Conservation (phyloP, 805 yeast genomes). For the Yamadazyma sp. region DNA sequence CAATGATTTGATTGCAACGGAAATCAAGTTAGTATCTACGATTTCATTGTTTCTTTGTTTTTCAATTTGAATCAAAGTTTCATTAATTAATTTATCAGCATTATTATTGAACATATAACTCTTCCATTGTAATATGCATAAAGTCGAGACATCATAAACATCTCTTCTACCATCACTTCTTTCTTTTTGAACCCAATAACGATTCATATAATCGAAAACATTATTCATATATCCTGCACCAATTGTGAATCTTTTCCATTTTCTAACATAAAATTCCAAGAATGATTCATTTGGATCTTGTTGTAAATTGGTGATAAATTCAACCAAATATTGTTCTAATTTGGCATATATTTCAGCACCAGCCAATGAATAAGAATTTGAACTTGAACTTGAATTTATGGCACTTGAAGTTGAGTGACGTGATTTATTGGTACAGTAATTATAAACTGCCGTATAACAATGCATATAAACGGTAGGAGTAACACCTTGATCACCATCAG, state of each 20-base stretch:
- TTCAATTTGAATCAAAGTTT: slow-evolving; percentile 73
- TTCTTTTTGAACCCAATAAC: slow-evolving; percentile 97
- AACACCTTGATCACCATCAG: slow-evolving; percentile 62
- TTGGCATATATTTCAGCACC: slow-evolving; percentile 87
- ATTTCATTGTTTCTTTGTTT: slow-evolving; percentile 76
- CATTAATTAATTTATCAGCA: slow-evolving; percentile 55
- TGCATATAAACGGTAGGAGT: slow-evolving; percentile 77
- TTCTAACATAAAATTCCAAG: slow-evolving; percentile 76
- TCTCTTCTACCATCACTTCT: slow-evolving; percentile 89
- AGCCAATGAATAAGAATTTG: slow-evolving; percentile 51
- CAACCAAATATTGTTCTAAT: slow-evolving; percentile 61
- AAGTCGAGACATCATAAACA: slow-evolving; percentile 86
- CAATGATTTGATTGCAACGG: slow-evolving; percentile 78
- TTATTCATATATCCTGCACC: slow-evolving; percentile 92
- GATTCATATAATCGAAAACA: slow-evolving; percentile 90
- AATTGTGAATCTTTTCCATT: slow-evolving; percentile 85
- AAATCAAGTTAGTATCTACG: slow-evolving; percentile 62
- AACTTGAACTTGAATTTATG: slow-evolving; percentile 8
- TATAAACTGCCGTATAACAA: slow-evolving; percentile 88
- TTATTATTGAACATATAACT: slow-evolving; percentile 72
- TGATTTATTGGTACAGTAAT: slow-evolving; percentile 83
- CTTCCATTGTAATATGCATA: slow-evolving; percentile 87
- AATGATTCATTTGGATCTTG: slow-evolving; percentile 62
- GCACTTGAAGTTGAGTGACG: slow-evolving; percentile 27
- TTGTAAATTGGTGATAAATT: slow-evolving; percentile 51